Evolutionary conservation across 441 rosid genomes (phyloP).

Genomic region (Gossypium schwendimanii): DNA sequence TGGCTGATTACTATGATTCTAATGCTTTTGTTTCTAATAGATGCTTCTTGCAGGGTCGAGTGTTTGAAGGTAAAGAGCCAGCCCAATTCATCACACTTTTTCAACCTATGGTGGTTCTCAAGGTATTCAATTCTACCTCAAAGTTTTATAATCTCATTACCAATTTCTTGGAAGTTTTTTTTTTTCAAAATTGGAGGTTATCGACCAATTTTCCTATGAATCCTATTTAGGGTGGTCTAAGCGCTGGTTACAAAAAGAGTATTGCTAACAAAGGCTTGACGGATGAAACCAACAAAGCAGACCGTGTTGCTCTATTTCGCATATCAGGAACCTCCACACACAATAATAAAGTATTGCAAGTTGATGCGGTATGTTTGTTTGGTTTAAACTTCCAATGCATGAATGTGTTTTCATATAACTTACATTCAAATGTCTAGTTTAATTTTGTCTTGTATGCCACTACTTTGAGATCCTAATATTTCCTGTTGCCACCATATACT

Average conservation of each 20-base stretch:
- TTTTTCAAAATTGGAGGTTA: slow-evolving; percentile 1
- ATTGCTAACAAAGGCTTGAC: slow-evolving; percentile 51
- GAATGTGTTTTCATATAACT: neutral
- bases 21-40: slow-evolving; percentile 23
- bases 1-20: slow-evolving; percentile 8
- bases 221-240: slow-evolving; percentile 70
- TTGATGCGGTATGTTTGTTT: slow-evolving; percentile 54
- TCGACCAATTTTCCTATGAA: slow-evolving; percentile 12
- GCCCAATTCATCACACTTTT: slow-evolving; percentile 89
- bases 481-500: neutral
- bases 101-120: slow-evolving; percentile 87
- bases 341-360: slow-evolving; percentile 71
- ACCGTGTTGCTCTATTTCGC: slow-evolving; percentile 67
- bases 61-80: slow-evolving; percentile 92
- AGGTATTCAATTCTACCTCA: slow-evolving; percentile 41
- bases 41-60: slow-evolving; percentile 55
- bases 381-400: neutral
- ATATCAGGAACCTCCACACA: slow-evolving; percentile 75
- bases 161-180: neutral
- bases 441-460: neutral
- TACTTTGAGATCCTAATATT: neutral
- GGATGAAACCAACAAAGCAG: slow-evolving; percentile 72
- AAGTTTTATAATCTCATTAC: slow-evolving; percentile 10
- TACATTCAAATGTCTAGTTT: neutral
- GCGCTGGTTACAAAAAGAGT: slow-evolving; percentile 69